Evolutionary conservation across 106 monocot species (phyloP), one percentile per base, ranked within the genome.

Genomic region (Vanilla planifolia): DNA sequence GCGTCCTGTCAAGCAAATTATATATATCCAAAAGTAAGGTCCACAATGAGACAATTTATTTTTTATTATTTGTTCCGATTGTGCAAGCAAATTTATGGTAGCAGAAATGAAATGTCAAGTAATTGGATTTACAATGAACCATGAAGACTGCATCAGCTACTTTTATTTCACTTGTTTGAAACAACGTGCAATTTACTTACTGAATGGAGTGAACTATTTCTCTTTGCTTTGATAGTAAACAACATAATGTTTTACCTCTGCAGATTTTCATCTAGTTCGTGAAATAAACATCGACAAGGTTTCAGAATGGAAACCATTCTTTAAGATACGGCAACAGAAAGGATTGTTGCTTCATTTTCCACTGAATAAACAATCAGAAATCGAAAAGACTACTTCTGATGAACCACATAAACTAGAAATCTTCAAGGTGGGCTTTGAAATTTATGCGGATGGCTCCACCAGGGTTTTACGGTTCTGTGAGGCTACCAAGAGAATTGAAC

Each of bases 241-340:
- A 55, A 26, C 25, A 59, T 37, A 14, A 32, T 61, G 16, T 59
- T 77, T 71, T 33, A 53, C 33, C 46, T 45, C 19, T 68, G 43
- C 27, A 93, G 93, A 84, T 79, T 51, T 79, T 61, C 76, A 81
- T 77, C 35, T 85, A 24, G 59, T 79, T 44, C 84, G 85, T 45
- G 93, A 88, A 74, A 82, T 93, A 33, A 88, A 77, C 65, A 88
- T 88, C 34, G 88, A 93, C 60, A 93, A 93, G 63, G 63, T 88
- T 10, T 64, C 66, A 28, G 27, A 75, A 34, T 93, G 93, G 93
- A 88, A 82, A 60, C 74, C 88, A 50, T 77, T 93, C 15, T 77
- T 81, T 57, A 93, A 88, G 53, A 63, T 69, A 59, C 63, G 79
- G 24, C 73, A 85, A 58, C 73, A 67, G 59, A 84, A 61, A 51